These are phyloP conservation scores for Podospora didyma DNA, from an alignment of 495 filamentous ascomycete species.

Conservation along the genomic window DNA sequence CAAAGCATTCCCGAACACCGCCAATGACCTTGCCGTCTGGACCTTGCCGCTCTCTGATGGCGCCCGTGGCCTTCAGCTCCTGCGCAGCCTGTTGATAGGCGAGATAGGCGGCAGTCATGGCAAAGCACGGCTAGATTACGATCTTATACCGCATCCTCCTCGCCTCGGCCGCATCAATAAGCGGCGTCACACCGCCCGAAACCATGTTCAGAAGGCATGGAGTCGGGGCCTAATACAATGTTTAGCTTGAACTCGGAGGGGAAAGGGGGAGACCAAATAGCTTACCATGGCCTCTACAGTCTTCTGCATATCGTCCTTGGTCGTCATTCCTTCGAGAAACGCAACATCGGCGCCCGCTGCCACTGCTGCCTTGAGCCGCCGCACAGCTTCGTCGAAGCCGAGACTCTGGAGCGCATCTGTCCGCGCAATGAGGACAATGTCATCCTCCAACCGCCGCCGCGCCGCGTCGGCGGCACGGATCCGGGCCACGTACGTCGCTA, in stretches of 20 bases:
- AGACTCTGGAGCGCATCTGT: slow-evolving; percentile 62
- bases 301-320: slow-evolving; percentile 40
- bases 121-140: slow-evolving; percentile 57
- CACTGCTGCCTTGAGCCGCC: slow-evolving; percentile 51
- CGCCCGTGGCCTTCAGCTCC: slow-evolving; percentile 46
- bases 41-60: slow-evolving; percentile 16
- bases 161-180: slow-evolving; percentile 53
- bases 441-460: slow-evolving; percentile 38
- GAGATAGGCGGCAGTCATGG: slow-evolving; percentile 48
- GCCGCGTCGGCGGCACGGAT: slow-evolving; percentile 43
- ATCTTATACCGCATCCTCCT: slow-evolving; percentile 59
- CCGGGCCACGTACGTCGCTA: slow-evolving; percentile 50
- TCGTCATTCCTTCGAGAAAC: slow-evolving; percentile 61
- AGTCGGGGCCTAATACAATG: slow-evolving; percentile 17
- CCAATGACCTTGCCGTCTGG: slow-evolving; percentile 33
- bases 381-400: slow-evolving; percentile 60
- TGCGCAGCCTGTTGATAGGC: slow-evolving; percentile 44
- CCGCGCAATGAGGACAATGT: slow-evolving; percentile 66
- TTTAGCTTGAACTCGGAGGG: background rate
- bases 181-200: slow-evolving; percentile 54
- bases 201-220: slow-evolving; percentile 65
- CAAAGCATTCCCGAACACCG: slow-evolving; percentile 59
- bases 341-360: slow-evolving; percentile 60
- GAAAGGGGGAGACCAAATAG: no score
- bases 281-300: slow-evolving; percentile 5